Percentiles rank a stretch among this genome's conserved stretches.
Conservation (phyloP, 805 yeast species). For the Candida boidinii region DNA sequence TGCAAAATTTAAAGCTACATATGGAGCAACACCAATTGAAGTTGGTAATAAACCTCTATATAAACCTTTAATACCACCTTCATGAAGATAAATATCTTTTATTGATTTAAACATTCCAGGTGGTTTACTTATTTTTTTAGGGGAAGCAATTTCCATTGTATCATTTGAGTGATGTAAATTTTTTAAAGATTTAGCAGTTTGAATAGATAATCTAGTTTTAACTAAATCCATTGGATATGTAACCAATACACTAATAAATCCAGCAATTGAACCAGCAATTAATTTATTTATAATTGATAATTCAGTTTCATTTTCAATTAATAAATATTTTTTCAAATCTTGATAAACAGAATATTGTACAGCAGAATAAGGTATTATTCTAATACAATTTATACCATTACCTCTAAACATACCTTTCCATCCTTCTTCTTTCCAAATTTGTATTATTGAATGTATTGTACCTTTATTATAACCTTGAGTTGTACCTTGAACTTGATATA, state of each 20-base stretch:
- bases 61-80: constrained; percentile 75
- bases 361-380: constrained; percentile 91
- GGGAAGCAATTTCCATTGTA: too few species aligned
- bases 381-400: constrained; percentile 78
- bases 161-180: constrained; percentile 28
- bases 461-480: constrained; percentile 50
- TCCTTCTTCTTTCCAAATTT: constrained; percentile 90
- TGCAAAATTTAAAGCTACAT: constrained; percentile 87
- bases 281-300: constrained; percentile 53
- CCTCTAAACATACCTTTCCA: constrained; percentile 84
- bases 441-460: constrained; percentile 60
- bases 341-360: constrained; percentile 89
- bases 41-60: constrained; percentile 90
- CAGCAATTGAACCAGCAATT: constrained; percentile 74
- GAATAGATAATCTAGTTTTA: constrained; percentile 81
- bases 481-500: constrained; percentile 79
- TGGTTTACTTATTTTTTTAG: constrained; percentile 37
- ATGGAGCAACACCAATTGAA: constrained; percentile 89
- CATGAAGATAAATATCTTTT: constrained; percentile 51
- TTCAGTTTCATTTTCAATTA: constrained; percentile 24
- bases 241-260: constrained; percentile 65
- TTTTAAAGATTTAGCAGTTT: constrained; percentile 57
- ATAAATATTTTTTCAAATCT: constrained; percentile 32
- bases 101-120: constrained; percentile 66
- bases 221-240: constrained; percentile 92